Conservation (phyloP, 2,329 filamentous ascomycete species). For the Blastomyces silverae region DNA sequence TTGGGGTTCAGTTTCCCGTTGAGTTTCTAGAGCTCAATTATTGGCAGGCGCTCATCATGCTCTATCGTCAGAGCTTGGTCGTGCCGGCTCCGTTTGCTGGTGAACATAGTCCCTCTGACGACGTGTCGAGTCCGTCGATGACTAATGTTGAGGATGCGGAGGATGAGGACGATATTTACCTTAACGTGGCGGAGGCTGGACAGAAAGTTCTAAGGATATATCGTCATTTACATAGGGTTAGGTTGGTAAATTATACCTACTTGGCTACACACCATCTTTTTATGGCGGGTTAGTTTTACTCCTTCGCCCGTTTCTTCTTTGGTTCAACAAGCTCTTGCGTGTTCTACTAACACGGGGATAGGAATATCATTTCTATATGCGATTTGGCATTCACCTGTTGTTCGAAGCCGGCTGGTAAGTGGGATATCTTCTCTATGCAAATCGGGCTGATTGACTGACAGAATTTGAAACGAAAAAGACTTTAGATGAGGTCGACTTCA, state of each 20-base stretch:
- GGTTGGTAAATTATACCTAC: slow-evolving; percentile 93
- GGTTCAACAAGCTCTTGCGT: slow-evolving; percentile 19
- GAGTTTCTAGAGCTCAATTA: slow-evolving; percentile 94
- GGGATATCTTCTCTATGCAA: slow-evolving; percentile 4
- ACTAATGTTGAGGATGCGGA: slow-evolving; percentile 43
- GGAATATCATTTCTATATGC: slow-evolving; percentile 89
- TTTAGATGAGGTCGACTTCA: slow-evolving; percentile 97
- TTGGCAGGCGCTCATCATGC: slow-evolving; percentile 94
- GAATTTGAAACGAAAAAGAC: slow-evolving; percentile 42
- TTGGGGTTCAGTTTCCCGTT: slow-evolving; percentile 79
- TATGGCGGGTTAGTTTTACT: slow-evolving; percentile 66
- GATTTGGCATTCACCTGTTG: slow-evolving; percentile 90
- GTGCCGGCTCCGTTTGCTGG: slow-evolving; percentile 78
- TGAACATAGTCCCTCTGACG: slow-evolving; percentile 58
- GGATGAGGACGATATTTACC: slow-evolving; percentile 84
- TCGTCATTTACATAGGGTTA: slow-evolving; percentile 76
- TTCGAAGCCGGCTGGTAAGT: slow-evolving; percentile 76
- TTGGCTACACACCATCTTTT: slow-evolving; percentile 93
- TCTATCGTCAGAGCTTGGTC: slow-evolving; percentile 84
- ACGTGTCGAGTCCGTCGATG: slow-evolving; percentile 51
- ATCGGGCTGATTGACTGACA: neutral
- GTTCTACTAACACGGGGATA: slow-evolving; percentile 25
- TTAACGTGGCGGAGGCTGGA: slow-evolving; percentile 91
- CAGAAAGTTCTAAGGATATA: slow-evolving; percentile 90
- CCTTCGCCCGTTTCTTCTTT: neutral